Evolutionary conservation across 2,329 filamentous ascomycete species (phyloP).

Genomic region (Ascocoryne sarcoides): DNA sequence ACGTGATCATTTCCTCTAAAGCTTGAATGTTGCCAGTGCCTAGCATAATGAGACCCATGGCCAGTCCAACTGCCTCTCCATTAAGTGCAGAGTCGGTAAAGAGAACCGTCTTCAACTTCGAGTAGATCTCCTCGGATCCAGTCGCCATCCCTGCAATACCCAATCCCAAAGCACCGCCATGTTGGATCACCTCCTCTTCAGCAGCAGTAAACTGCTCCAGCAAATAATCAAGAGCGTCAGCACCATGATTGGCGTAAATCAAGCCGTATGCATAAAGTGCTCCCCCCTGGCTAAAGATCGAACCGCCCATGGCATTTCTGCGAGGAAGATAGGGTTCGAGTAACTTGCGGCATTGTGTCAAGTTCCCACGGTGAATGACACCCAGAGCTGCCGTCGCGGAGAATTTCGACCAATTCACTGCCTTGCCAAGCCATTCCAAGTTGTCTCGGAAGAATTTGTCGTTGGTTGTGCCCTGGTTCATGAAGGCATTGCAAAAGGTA

Average conservation of each 20-base stretch:
- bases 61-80: constrained; percentile 87
- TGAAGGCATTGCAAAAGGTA: constrained; percentile 96
- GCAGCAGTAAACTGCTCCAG: constrained; percentile 65
- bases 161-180: constrained; percentile 88
- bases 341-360: constrained; percentile 86
- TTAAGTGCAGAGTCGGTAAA: constrained; percentile 94
- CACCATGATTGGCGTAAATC: constrained; percentile 96
- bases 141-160: constrained; percentile 98
- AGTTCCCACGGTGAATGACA: constrained; percentile 92
- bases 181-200: constrained; percentile 88
- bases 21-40: constrained; percentile 94
- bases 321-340: constrained; percentile 90
- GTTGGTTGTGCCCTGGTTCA: constrained; percentile 97
- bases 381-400: constrained; percentile 92
- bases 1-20: constrained; percentile 93
- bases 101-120: constrained; percentile 79
- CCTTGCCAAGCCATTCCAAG: constrained; percentile 94
- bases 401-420: constrained; percentile 99
- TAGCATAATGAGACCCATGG: constrained; percentile 97
- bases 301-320: constrained; percentile 66
- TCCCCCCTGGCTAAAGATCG: constrained; percentile 91
- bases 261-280: constrained; percentile 91
- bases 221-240: constrained; percentile 76
- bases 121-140: constrained; percentile 81
- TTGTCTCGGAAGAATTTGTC: constrained; percentile 99